Evolutionary conservation across 139 green algal species (phyloP), one percentile per base, ranked within the genome.

Genomic region (Nannochloris sp.): DNA sequence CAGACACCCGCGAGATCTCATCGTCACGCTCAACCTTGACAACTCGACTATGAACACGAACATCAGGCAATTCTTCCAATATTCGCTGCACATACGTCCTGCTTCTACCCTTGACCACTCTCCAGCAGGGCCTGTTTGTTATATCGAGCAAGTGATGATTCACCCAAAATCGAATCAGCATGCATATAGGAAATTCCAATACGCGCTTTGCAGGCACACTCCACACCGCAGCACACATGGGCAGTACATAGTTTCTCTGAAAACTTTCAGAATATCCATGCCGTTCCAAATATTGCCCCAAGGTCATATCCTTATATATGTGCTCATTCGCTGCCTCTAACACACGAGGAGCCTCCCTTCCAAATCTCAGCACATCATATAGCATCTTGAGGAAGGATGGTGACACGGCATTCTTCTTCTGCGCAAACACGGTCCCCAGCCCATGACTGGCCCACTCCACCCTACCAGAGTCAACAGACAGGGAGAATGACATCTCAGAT

Each of bases 211-310:
- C 83, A 12, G 87, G 82, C 27, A 94, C 86, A 63, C 83, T 94
- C 92, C 92, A 98, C 7, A 98, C 90, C 8, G 90, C 87, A 0
- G 91, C 91, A 57, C 92, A 98, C 90, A 98, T 97, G 48, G 92
- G 92, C 58, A 94, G 62, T 37, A 96, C 66, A 60, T 96, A 96
- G 75, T 87, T 76, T 43, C 84, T 53, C 1, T 53, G 70, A 75
- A 97, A 96, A 24, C 49, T 53, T 0, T 78, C 8, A 62, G 69
- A 80, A 74, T 95, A 96, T 4, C 73, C 25, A 27, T 86, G 44
- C 19, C 61, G 16, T 2, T 51, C 9, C 10, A 98, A 74, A 78
- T 95, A 98, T 23, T 85, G 31, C 1, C 84, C 88, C 34, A 97
- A 70, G 0, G 81, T 61, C 50, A 72, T 72, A 27, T 29, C 9